Conservation (phyloP, 257 asterid genomes). For the Primulina tabacum region DNA sequence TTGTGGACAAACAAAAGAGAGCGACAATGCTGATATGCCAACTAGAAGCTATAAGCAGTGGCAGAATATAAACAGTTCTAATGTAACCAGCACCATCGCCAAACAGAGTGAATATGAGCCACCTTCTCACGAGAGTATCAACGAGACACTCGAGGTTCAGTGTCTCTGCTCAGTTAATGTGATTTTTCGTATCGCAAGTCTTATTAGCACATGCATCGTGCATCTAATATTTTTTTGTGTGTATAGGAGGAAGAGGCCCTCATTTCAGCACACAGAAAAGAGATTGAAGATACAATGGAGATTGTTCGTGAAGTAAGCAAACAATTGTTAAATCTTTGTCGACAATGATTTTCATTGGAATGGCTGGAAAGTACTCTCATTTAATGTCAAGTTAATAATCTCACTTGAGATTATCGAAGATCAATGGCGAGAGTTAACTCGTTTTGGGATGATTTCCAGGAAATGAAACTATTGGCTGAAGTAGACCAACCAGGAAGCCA, state of each 20-base stretch:
- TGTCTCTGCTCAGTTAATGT: not conserved
- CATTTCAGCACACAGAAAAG: slow-evolving; percentile 86
- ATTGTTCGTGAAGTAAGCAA: slow-evolving; percentile 82
- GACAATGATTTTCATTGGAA: slow-evolving; percentile 1
- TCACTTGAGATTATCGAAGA: not conserved
- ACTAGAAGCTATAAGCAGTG: slow-evolving; percentile 52
- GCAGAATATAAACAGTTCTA: slow-evolving; percentile 38
- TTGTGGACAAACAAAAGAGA: slow-evolving; percentile 51
- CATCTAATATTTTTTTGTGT: slow-evolving; percentile 23
- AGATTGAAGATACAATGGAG: slow-evolving; percentile 97
- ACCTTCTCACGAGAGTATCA: slow-evolving; percentile 64
- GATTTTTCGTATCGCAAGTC: slow-evolving; percentile 1
- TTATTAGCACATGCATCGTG: slow-evolving; percentile 7
- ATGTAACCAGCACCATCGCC: slow-evolving; percentile 35
- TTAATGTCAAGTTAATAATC: not conserved
- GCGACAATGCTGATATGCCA: slow-evolving; percentile 36
- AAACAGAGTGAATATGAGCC: slow-evolving; percentile 49
- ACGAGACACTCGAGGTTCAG: slow-evolving; percentile 85
- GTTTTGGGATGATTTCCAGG: slow-evolving; percentile 49
- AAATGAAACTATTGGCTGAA: slow-evolving; percentile 91
- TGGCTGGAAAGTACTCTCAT: not conserved
- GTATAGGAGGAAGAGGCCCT: slow-evolving; percentile 91
- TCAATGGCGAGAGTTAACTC: not conserved
- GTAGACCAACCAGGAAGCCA: slow-evolving; percentile 97
- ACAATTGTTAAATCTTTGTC: slow-evolving; percentile 12